Base-by-base conservation (phyloP, 2,329 filamentous ascomycete species). In the Trichoderma sp. region DNA sequence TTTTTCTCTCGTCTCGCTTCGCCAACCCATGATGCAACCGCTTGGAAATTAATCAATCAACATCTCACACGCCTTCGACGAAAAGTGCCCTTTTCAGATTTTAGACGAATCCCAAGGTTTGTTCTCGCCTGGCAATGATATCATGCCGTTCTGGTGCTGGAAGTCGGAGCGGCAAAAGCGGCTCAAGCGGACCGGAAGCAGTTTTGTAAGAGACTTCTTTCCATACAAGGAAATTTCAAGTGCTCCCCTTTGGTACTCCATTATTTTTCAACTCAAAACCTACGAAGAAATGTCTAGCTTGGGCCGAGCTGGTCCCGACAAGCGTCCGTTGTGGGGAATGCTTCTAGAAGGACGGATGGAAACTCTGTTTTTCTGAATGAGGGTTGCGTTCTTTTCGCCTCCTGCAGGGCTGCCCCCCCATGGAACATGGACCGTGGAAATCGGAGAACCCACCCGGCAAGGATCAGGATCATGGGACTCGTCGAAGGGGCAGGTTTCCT, bases 281-380 rank as follows among this genome's bases (percentile, higher is more conserved):
- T n/a, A 36, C 36, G 7, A 39, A 21, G 24, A 47, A 53, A n/a
- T 11, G 26, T 32, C 32, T 32, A 51, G 51, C 64, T 57, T 69
- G 34, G 28, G 56, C 66, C 66, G 64, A 69, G 66, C 66, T 51
- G 56, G 56, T 47, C 24, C 66, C 66, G 66, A 61, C 28, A 69
- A 61, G 66, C 66, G 66, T 47, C 66, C 66, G 66, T 21, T 69
- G 66, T 69, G 66, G 66, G 56, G 66, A 69, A 67, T 24, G 34
- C 53, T 71, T 71, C 64, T 61, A 66, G 70, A 71, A 71, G 21
- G 62, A 28, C 53, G 70, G 47, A 58, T 60, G n/a, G 64, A 71
- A 71, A 32, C 15, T 18, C 64, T n/a, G 7, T 26, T 12, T 28
- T 58, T 34, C 7, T 12, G n/a, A 8, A n/a, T n/a, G 57, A 21